Base-by-base conservation (phyloP, 805 yeast species). In the Isabelozyma pseudorhagii region DNA sequence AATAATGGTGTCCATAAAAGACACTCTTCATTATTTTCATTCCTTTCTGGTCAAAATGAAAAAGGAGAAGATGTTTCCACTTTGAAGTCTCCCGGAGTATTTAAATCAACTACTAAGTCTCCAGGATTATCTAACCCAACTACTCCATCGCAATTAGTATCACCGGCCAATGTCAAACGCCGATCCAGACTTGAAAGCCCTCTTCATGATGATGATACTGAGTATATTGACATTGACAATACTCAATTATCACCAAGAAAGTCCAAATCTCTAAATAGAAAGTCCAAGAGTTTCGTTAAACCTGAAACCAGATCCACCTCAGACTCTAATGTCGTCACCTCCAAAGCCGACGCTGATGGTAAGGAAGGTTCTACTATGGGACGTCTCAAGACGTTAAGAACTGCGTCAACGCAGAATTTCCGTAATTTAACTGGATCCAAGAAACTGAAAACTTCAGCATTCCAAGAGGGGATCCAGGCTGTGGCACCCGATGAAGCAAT, bases 391-490 rank as follows among this genome's bases (percentile, higher is more conserved):
- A 72, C 78, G 4, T 66, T 80, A 52, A 79, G 84, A 49, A 72
- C 82, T 5, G 75, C 82, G 6, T 77, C 85, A 9, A 72, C 84
- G 3, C 78, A 80, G 47, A 76, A 81, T 41, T 67, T 79, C 53
- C 68, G 74, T 48, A 73, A 64, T 43, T 63, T 79, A 36, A 72
- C 78, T 1, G 71, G 78, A 2, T 69, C 75, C 44, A 77, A 75
- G 53, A 87, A 87, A 60, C 80, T 78, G 67, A 81, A 83, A 50
- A 87, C 96, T 0, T 81, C 89, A 0, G 94, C 94, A 0, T 87
- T 87, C 63, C 83, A 81, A 61, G 99, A 94, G 69, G 99, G 99
- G 6, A 87, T 94, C 41, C 78, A 90, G 57, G 75, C 70, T 15
- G 77, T 89, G 13, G 77, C 87, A 0, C 96, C 97, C 0, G 83